Evolutionary conservation across 1,284 basidiomycete species (phyloP), one percentile per base, ranked within the genome.

Genomic region (Cutaneotrichosporon sp.): DNA sequence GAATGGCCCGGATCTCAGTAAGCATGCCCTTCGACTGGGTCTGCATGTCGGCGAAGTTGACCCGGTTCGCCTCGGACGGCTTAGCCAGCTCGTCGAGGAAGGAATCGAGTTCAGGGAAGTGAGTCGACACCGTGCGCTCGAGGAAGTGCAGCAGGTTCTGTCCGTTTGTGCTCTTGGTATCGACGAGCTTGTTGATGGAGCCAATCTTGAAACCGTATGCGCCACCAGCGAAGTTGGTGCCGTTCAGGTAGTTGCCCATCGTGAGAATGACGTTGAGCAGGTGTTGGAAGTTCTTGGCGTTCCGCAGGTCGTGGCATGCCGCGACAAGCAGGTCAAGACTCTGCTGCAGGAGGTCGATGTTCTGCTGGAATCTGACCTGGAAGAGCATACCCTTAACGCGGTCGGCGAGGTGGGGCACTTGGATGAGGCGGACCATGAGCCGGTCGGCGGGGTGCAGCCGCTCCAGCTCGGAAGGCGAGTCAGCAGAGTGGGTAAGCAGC

Each of bases 111-210:
- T 86, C 81, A 10, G 86, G 86, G 77, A 97, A 97, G 64, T 92
- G 86, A 63, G 86, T 87, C 10, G 84, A 79, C 5, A 98, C 85
- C 0, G 90, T 94, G 48, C 86, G 81, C 69, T 97, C 93, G 47
- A 97, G 76, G 78, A 97, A 97, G 73, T 98, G 94, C 8, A 98
- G 79, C 35, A 98, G 79, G 0, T 94, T 98, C 17, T 88, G 90
- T 57, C 91, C 88, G 69, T 93, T 86, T 51, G 90, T 81, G 3
- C 93, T 96, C 75, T 98, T 98, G 3, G 94, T 98, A 67, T 98
- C 96, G 37, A 97, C 94, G 46, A 98, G 80, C 89, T 93, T 93
- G 78, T 98, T 98, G 77, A 98, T 96, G 73, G 91, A 96, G 75
- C 89, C 91, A 55, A 97, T 86, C 67, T 89, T 86, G 82, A 98